phyloP scores from a whole-genome alignment of 768 basidiomycete genomes.

The Jaapia argillacea region DNA sequence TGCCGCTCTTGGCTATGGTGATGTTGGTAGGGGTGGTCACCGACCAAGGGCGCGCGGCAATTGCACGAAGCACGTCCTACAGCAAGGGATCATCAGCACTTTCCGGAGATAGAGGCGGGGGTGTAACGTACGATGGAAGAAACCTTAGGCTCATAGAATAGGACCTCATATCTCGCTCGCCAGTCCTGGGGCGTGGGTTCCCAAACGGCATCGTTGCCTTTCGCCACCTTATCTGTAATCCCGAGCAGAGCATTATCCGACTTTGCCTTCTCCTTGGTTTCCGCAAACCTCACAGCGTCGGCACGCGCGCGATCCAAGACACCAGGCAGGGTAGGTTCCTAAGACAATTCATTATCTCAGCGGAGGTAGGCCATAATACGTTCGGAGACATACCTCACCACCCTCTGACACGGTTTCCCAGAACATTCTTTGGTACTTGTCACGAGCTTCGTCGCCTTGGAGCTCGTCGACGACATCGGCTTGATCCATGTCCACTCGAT shows the following conservation, averaged over 20 bases:
- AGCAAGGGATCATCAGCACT: background rate
- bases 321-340: slow-evolving; percentile 59
- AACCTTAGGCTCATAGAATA: background rate
- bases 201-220: slow-evolving; percentile 2
- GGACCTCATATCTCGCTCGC: background rate
- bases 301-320: slow-evolving; percentile 39
- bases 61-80: background rate
- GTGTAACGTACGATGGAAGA: background rate
- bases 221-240: slow-evolving; percentile 16
- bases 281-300: slow-evolving; percentile 25
- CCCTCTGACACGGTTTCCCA: slow-evolving; percentile 76
- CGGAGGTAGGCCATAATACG: background rate
- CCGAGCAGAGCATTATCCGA: slow-evolving; percentile 29
- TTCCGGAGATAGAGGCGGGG: no score
- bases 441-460: slow-evolving; percentile 45
- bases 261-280: slow-evolving; percentile 25
- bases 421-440: slow-evolving; percentile 61
- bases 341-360: slow-evolving; percentile 3
- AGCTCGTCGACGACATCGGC: slow-evolving; percentile 59
- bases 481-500: slow-evolving; percentile 41
- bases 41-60: background rate
- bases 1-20: background rate
- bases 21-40: background rate
- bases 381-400: slow-evolving; percentile 34
- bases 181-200: background rate